Percentiles rank a stretch among this genome's conserved stretches.
These are phyloP conservation scores for Cenococcum geophilum DNA, from an alignment of 495 filamentous ascomycete genomes.

Conservation along the genomic window DNA sequence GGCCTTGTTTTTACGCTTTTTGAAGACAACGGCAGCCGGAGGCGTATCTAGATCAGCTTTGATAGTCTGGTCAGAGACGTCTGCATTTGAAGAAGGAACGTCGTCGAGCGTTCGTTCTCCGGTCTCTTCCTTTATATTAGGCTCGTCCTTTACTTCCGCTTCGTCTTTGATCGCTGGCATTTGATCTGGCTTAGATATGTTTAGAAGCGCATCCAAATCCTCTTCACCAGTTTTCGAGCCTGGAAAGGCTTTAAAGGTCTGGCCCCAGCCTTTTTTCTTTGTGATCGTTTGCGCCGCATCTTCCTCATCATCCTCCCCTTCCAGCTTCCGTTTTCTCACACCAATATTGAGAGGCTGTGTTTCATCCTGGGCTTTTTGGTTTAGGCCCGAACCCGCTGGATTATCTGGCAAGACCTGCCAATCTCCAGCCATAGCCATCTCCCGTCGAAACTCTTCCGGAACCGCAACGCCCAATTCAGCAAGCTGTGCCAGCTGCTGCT, in stretches of 20 bases:
- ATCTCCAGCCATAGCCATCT: slow-evolving; percentile 84
- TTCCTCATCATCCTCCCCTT: slow-evolving; percentile 58
- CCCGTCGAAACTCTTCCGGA: slow-evolving; percentile 68
- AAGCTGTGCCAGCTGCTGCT: slow-evolving; percentile 78
- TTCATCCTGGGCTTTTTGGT: slow-evolving; percentile 43
- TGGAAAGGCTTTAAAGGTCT: slow-evolving; percentile 59
- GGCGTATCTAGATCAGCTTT: slow-evolving; percentile 11
- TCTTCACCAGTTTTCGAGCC: slow-evolving; percentile 41
- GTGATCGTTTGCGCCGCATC: slow-evolving; percentile 54
- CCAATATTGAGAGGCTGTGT: slow-evolving; percentile 45
- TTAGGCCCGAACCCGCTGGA: slow-evolving; percentile 10
- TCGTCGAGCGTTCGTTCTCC: not conserved
- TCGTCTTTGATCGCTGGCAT: slow-evolving; percentile 41
- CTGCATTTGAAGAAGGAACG: not conserved
- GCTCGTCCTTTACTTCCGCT: slow-evolving; percentile 36
- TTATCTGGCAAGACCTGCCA: slow-evolving; percentile 70
- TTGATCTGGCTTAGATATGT: slow-evolving; percentile 36
- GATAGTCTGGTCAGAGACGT: not conserved
- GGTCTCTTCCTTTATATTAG: slow-evolving; percentile 14
- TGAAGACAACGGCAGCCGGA: slow-evolving; percentile 23
- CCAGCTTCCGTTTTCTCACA: slow-evolving; percentile 62
- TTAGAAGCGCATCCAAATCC: slow-evolving; percentile 67
- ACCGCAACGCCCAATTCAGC: slow-evolving; percentile 81
- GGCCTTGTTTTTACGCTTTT: slow-evolving; percentile 27
- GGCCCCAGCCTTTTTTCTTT: slow-evolving; percentile 69